These are phyloP conservation scores for Saksenaea oblongispora DNA, from an alignment of 371 early-diverging fungal species.

Conservation along the genomic window DNA sequence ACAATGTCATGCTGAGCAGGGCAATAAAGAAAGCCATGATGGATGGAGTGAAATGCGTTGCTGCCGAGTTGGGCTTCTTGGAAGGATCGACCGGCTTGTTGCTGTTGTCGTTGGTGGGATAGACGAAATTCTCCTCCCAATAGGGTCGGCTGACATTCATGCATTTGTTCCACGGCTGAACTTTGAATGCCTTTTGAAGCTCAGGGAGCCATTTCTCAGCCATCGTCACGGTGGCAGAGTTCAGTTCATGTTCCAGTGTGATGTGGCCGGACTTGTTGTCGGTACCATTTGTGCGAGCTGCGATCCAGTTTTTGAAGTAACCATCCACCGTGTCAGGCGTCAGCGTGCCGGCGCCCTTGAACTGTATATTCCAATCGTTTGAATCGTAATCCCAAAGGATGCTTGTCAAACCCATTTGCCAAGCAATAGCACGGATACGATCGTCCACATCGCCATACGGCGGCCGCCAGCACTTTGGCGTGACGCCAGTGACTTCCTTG, in stretches of 20 bases:
- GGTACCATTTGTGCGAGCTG: slow-evolving; percentile 28
- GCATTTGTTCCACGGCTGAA: slow-evolving; percentile 49
- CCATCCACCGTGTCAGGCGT: slow-evolving; percentile 34
- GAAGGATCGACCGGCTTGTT: too few species aligned
- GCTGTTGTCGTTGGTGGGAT: slow-evolving; percentile 32
- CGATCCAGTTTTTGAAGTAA: slow-evolving; percentile 46
- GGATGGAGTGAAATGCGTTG: too few species aligned
- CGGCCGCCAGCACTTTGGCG: slow-evolving; percentile 57
- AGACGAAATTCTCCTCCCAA: slow-evolving; percentile 43
- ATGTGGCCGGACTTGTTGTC: slow-evolving; percentile 41
- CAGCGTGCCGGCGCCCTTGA: slow-evolving; percentile 41
- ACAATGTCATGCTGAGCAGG: too few species aligned
- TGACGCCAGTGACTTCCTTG: slow-evolving; percentile 55
- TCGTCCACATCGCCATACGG: slow-evolving; percentile 59
- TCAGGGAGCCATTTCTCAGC: slow-evolving; percentile 51
- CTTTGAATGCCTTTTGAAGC: slow-evolving; percentile 46
- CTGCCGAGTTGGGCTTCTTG: too few species aligned
- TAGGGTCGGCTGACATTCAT: slow-evolving; percentile 54
- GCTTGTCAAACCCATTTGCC: slow-evolving; percentile 52
- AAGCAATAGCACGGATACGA: slow-evolving; percentile 58
- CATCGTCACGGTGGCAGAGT: slow-evolving; percentile 46
- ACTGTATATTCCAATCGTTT: slow-evolving; percentile 51
- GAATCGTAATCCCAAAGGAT: slow-evolving; percentile 49
- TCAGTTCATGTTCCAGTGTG: slow-evolving; percentile 53
- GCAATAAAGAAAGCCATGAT: too few species aligned